Conservation (phyloP, 75 land plant genomes). For the Cunninghamia lanceolata region DNA sequence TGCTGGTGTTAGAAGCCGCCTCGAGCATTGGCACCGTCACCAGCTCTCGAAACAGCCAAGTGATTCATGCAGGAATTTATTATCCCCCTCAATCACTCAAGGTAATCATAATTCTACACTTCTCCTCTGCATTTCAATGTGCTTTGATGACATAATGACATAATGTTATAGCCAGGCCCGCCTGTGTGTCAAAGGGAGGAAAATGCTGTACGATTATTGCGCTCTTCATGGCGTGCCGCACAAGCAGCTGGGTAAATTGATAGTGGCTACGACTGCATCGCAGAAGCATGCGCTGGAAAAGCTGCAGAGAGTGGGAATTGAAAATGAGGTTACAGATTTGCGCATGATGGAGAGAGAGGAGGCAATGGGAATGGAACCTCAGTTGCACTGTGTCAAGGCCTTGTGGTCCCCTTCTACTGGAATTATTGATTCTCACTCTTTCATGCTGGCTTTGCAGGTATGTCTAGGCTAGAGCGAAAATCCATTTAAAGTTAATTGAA, state of each 20-base stretch:
- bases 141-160: background rate
- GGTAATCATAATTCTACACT: constrained; percentile 39
- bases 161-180: constrained; percentile 46
- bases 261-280: constrained; percentile 73
- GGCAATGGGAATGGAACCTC: constrained; percentile 76
- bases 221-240: constrained; percentile 59
- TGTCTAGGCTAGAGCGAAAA: background rate
- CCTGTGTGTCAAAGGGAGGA: constrained; percentile 78
- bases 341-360: constrained; percentile 66
- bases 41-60: constrained; percentile 97
- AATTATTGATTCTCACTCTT: constrained; percentile 80
- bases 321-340: constrained; percentile 75
- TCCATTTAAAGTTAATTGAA: background rate
- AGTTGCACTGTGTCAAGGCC: constrained; percentile 75
- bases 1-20: constrained; percentile 80
- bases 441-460: constrained; percentile 90
- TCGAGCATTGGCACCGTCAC: constrained; percentile 83
- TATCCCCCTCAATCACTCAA: constrained; percentile 77
- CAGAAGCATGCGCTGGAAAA: constrained; percentile 58
- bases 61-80: constrained; percentile 97
- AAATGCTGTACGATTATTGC: constrained; percentile 76
- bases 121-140: background rate
- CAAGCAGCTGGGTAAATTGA: constrained; percentile 78
- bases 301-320: constrained; percentile 39
- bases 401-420: constrained; percentile 87